Evolutionary conservation across 495 filamentous ascomycete genomes (phyloP).

Genomic region (Penicillium angulare): DNA sequence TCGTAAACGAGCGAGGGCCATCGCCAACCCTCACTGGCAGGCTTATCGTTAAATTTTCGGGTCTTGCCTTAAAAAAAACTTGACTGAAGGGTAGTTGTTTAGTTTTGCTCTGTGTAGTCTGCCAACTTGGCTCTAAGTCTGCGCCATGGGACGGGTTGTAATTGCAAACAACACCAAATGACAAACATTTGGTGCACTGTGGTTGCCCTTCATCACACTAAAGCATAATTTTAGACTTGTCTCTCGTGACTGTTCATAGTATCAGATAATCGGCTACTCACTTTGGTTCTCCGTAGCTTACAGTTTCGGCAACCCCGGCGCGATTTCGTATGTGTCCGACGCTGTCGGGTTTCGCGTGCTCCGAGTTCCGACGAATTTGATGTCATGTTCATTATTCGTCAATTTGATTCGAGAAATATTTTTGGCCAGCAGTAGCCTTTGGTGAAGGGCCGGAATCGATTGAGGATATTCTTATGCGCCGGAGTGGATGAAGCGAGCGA

Average conservation of each 20-base stretch:
- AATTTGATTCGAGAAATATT: too few species aligned
- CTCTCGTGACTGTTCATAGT: not conserved
- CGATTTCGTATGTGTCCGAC: constrained; percentile 31
- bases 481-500: too few species aligned
- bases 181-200: constrained; percentile 31
- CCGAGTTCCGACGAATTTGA: not conserved
- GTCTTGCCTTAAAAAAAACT: constrained; percentile 6
- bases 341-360: constrained; percentile 2
- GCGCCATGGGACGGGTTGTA: constrained; percentile 19
- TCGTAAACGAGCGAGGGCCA: constrained; percentile 18
- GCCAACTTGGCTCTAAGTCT: constrained; percentile 29
- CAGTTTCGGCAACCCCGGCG: constrained; percentile 41
- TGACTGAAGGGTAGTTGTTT: constrained; percentile 6
- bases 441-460: too few species aligned
- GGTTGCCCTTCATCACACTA: constrained; percentile 43
- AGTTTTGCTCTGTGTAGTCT: not conserved
- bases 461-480: too few species aligned
- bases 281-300: constrained; percentile 43
- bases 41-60: not conserved
- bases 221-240: not conserved
- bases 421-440: too few species aligned
- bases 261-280: constrained; percentile 11
- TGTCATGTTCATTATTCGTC: too few species aligned
- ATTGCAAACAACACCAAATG: constrained; percentile 38
- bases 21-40: constrained; percentile 9